Base-by-base conservation (phyloP, 202 grass and related monocot genomes). In the Carex arenaria region DNA sequence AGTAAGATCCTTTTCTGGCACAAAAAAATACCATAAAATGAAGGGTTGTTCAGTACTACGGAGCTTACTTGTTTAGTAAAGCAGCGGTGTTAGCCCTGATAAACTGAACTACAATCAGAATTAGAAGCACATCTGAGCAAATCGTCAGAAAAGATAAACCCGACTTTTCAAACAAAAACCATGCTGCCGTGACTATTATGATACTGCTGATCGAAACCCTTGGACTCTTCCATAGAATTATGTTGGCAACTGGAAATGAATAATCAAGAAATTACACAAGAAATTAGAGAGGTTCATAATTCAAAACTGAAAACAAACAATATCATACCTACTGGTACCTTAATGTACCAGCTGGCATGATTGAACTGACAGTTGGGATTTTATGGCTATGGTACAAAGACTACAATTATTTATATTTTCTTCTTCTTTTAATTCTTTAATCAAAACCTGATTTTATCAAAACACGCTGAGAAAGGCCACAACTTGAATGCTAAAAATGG, bases 101-200 rank as follows among this genome's bases (percentile, higher is more conserved):
- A 67, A 99, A 95, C 75, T 90, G 96, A 56, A 92, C 70, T 67
- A 89, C 72, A 85, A 88, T 90, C 74, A 96, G 84, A 85, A 96
- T 94, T 61, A 99, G 96, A 72, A 96, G 72, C 23, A 99, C 83
- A 59, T 99, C 96, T 49, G 88, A 99, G 79, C 89, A 99, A 47
- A 99, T 90, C 23, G 96, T 95, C 86, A 99, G 89, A 82, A 96
- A 96, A 73, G 96, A 92, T 42, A 99, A 84, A 67, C 87, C 96
- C 72, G 96, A 94, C 68, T 91, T 93, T 87, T 99, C 91, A 67
- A 99, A 96, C 65, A 99, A 66, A 83, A 84, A 91, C 96, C 96
- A 99, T 62, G 86, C 91, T 26, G 89, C 67, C 10, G 96, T 96
- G 72, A 91, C 89, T 77, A 82, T 87, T 64, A 92, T 82, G 83